Conservation (phyloP, 78 protist species). For the Dictyostelium intermedium region DNA sequence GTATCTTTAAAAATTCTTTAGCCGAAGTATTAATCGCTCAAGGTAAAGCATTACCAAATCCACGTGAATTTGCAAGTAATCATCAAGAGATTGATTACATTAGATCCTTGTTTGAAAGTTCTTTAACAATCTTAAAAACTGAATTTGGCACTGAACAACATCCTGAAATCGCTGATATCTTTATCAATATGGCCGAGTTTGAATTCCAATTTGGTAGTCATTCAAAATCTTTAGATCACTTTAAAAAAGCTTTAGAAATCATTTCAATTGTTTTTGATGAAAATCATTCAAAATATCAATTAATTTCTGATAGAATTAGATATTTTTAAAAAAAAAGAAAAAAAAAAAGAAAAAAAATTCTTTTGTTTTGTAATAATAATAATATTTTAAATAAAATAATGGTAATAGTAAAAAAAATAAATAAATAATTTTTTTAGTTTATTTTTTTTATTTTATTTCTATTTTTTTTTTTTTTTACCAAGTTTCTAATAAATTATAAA, state of each 20-base stretch:
- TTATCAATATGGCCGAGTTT: conserved; percentile 9
- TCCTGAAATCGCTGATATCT: conserved; percentile 63
- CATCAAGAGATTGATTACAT: not conserved
- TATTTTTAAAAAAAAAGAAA: conserved; percentile 11
- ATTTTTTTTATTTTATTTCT: not conserved
- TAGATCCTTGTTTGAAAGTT: not conserved
- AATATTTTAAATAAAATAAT: too few relatives aligned
- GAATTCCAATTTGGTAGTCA: conserved; percentile 37
- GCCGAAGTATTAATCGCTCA: conserved; percentile 20
- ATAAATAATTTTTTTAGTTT: not conserved
- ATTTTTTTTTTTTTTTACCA: conserved; percentile 6
- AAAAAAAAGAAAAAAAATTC: not conserved
- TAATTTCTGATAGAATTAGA: conserved; percentile 22
- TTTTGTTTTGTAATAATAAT: too few relatives aligned
- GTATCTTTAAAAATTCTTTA: conserved; percentile 34
- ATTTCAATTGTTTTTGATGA: conserved; percentile 22
- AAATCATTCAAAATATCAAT: conserved; percentile 22
- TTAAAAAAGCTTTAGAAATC: conserved; percentile 30
- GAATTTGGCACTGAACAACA: conserved; percentile 36
- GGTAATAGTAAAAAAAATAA: not conserved
- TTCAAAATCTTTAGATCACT: not conserved
- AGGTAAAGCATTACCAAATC: not conserved
- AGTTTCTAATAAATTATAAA: conserved; percentile 7
- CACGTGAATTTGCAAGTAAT: not conserved
- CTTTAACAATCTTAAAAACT: not conserved